Evolutionary conservation across 2,329 filamentous ascomycete genomes (phyloP).

Genomic region (Aspergillus novofumigatus): DNA sequence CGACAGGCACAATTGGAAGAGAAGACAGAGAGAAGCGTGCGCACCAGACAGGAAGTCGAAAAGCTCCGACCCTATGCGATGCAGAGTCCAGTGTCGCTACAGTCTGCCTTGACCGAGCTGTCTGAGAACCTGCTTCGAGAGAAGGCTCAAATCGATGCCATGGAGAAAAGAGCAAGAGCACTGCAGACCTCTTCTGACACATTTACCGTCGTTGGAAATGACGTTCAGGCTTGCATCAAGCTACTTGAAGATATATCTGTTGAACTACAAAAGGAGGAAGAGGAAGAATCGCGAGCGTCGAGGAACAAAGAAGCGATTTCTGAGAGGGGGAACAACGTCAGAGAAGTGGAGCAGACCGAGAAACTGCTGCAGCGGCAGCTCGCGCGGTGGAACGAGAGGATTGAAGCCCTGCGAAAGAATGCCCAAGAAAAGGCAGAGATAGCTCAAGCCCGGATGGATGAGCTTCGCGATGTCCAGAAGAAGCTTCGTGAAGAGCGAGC

Average conservation of each 20-base stretch:
- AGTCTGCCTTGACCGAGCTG: slow-evolving; percentile 76
- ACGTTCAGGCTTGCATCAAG: slow-evolving; percentile 84
- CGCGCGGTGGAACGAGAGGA: slow-evolving; percentile 79
- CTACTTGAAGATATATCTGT: slow-evolving; percentile 79
- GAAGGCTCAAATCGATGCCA: slow-evolving; percentile 77
- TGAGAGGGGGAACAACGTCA: slow-evolving; percentile 81
- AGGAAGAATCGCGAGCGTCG: slow-evolving; percentile 74
- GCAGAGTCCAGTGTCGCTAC: slow-evolving; percentile 78
- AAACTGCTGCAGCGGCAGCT: slow-evolving; percentile 78
- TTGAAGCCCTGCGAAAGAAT: slow-evolving; percentile 74
- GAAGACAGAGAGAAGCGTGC: slow-evolving; percentile 52
- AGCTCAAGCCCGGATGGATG: slow-evolving; percentile 86
- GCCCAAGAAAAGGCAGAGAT: slow-evolving; percentile 75
- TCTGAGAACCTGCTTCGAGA: slow-evolving; percentile 73
- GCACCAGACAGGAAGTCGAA: slow-evolving; percentile 75
- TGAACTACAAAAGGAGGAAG: slow-evolving; percentile 88
- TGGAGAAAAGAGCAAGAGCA: slow-evolving; percentile 83
- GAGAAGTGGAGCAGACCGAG: slow-evolving; percentile 87
- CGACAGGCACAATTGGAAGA: slow-evolving; percentile 59
- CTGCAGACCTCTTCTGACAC: slow-evolving; percentile 90
- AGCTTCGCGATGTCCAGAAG: slow-evolving; percentile 73
- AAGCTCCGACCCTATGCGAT: slow-evolving; percentile 90
- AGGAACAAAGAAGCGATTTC: slow-evolving; percentile 82
- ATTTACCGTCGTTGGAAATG: slow-evolving; percentile 75
- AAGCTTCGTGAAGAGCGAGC: slow-evolving; percentile 77